A percentile compares a stretch with the other conserved stretches of the same genome.
Evolutionary conservation across 768 basidiomycete genomes (phyloP).

Genomic region (Boletus vermiculosoides): DNA sequence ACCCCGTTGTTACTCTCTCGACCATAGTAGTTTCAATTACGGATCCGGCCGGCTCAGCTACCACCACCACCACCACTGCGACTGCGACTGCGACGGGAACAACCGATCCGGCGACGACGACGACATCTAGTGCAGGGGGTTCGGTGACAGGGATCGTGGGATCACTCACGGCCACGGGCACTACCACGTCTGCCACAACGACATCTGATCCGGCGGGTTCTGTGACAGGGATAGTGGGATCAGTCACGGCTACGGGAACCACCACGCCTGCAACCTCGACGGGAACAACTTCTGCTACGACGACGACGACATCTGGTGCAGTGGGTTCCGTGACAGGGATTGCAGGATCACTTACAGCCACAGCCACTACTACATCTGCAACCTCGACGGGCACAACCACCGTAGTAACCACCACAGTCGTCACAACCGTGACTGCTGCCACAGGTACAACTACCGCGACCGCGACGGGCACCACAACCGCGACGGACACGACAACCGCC

Average conservation of each 20-base stretch:
- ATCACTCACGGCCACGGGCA: neutral
- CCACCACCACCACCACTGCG: neutral
- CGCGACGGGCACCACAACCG: neutral
- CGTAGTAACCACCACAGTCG: neutral
- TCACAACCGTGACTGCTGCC: neutral
- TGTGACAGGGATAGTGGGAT: neutral
- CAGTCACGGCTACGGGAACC: neutral
- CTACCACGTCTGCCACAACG: slow-evolving; percentile 3
- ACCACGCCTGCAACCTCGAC: neutral
- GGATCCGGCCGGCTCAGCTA: neutral
- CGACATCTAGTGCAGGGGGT: neutral
- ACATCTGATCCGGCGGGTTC: neutral
- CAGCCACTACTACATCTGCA: neutral
- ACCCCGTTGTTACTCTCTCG: neutral
- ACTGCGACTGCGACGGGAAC: neutral
- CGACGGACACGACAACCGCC: neutral
- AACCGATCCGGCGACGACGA: neutral
- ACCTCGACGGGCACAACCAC: neutral
- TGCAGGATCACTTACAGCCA: neutral
- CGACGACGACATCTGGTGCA: neutral
- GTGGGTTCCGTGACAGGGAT: neutral
- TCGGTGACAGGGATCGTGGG: neutral
- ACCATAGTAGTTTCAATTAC: neutral
- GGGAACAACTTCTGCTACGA: neutral
- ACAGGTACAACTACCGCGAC: neutral